Conservation (phyloP, 2,329 filamentous ascomycete genomes). For the Didymella sp. region DNA sequence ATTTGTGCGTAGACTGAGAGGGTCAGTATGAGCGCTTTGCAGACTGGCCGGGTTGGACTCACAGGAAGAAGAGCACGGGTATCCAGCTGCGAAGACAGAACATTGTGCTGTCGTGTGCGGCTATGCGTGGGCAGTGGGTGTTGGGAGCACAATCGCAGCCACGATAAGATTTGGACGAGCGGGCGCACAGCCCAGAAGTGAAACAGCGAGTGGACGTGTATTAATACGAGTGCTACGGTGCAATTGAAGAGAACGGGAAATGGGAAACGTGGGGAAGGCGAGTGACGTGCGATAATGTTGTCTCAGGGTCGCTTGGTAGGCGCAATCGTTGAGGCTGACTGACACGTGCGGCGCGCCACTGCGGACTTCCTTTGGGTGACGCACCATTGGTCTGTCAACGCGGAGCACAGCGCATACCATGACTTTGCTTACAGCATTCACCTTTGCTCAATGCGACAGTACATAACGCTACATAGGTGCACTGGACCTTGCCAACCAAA, state of each 20-base stretch:
- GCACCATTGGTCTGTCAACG: conserved; percentile 5
- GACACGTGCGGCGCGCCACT: conserved; percentile 13
- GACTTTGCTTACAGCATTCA: neutral
- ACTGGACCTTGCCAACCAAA: neutral
- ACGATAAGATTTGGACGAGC: neutral
- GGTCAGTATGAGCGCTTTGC: neutral
- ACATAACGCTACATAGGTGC: conserved; percentile 6
- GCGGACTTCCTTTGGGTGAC: conserved; percentile 2
- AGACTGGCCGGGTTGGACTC: conserved; percentile 27
- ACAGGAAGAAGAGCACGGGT: conserved; percentile 61
- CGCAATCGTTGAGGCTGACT: conserved; percentile 11
- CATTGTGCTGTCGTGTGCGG: conserved; percentile 54
- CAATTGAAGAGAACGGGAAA: too few species aligned
- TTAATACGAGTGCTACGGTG: conserved; percentile 14
- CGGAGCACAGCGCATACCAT: neutral
- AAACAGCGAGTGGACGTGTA: conserved; percentile 22
- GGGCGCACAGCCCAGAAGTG: conserved; percentile 8
- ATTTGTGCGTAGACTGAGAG: conserved; percentile 50
- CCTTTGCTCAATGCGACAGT: neutral
- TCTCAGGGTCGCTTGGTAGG: conserved; percentile 3
- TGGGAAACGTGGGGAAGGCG: conserved; percentile 16
- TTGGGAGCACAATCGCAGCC: neutral
- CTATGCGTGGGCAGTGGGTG: neutral
- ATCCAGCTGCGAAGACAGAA: conserved; percentile 70
- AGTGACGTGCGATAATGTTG: conserved; percentile 18